phyloP scores from a whole-genome alignment of 768 basidiomycete species.

The Rhizopogon salebrosus region DNA sequence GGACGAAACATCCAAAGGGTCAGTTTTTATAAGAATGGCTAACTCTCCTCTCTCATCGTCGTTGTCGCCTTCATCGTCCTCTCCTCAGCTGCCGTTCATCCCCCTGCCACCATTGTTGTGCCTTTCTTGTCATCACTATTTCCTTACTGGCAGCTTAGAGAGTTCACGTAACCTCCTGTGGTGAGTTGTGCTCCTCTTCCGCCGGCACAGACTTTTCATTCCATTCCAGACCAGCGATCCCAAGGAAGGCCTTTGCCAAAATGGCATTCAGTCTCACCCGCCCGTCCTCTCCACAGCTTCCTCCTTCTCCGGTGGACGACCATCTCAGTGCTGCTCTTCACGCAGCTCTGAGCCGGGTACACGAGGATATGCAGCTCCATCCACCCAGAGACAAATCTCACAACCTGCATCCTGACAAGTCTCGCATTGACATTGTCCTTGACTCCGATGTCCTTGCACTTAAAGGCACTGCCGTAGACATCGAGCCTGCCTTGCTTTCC shows the following conservation, averaged over 20 bases:
- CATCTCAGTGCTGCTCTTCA: constrained; percentile 32
- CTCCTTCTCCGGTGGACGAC: constrained; percentile 22
- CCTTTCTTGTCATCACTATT: too few relatives aligned
- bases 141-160: too few relatives aligned
- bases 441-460: constrained; percentile 66
- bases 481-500: constrained; percentile 75
- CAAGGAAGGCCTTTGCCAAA: constrained; percentile 6
- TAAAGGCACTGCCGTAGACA: constrained; percentile 75
- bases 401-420: constrained; percentile 40
- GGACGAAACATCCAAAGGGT: too few relatives aligned
- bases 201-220: neutral
- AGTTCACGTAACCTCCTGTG: neutral
- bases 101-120: too few relatives aligned
- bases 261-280: constrained; percentile 32
- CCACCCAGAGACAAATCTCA: constrained; percentile 22
- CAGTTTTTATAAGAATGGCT: too few relatives aligned
- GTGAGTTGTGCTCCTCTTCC: neutral
- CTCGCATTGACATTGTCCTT: constrained; percentile 73
- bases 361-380: constrained; percentile 15
- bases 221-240: neutral
- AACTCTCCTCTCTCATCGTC: too few relatives aligned
- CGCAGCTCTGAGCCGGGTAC: constrained; percentile 30
- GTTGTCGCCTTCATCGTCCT: too few relatives aligned
- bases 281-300: constrained; percentile 25
- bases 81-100: too few relatives aligned